Conservation (phyloP, 352 stramenopile genomes). For the Poterioochromonas sp. region DNA sequence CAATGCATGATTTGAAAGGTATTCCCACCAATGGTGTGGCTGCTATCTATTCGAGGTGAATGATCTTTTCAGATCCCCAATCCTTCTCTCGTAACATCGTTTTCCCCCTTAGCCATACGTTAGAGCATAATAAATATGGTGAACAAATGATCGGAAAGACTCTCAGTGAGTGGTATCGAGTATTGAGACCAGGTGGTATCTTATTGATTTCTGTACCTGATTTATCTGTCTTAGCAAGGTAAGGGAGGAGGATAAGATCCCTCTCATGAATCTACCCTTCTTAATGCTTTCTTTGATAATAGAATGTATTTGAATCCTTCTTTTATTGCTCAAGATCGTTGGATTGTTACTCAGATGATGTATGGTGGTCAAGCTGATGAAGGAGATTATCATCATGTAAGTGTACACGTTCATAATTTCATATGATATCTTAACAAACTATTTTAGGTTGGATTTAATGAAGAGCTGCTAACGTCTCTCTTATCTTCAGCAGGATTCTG, state of each 20-base stretch:
- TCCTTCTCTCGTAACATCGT: no score
- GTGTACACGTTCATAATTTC: constrained; percentile 49
- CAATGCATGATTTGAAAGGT: constrained; percentile 59
- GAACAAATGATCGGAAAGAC: constrained; percentile 49
- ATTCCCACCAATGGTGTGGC: constrained; percentile 53
- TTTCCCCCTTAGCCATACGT: constrained; percentile 59
- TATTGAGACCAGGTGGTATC: constrained; percentile 54
- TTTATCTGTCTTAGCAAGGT: constrained; percentile 50
- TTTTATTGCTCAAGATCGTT: constrained; percentile 52
- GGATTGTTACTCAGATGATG: constrained; percentile 62
- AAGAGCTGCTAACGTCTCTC: background rate
- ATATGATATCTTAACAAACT: background rate
- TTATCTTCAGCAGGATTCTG: constrained; percentile 23
- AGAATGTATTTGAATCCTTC: constrained; percentile 55
- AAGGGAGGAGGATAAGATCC: background rate
- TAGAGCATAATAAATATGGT: constrained; percentile 63
- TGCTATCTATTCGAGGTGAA: constrained; percentile 60
- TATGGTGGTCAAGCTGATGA: constrained; percentile 57
- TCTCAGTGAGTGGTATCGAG: constrained; percentile 59
- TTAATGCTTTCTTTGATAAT: background rate
- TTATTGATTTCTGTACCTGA: constrained; percentile 60
- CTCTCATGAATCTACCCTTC: background rate
- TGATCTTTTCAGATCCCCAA: no score
- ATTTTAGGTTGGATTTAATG: constrained; percentile 13
- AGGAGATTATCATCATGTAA: constrained; percentile 64